Conservation (phyloP, 1,284 basidiomycete species). For the Cutaneotrichosporon arboriforme region DNA sequence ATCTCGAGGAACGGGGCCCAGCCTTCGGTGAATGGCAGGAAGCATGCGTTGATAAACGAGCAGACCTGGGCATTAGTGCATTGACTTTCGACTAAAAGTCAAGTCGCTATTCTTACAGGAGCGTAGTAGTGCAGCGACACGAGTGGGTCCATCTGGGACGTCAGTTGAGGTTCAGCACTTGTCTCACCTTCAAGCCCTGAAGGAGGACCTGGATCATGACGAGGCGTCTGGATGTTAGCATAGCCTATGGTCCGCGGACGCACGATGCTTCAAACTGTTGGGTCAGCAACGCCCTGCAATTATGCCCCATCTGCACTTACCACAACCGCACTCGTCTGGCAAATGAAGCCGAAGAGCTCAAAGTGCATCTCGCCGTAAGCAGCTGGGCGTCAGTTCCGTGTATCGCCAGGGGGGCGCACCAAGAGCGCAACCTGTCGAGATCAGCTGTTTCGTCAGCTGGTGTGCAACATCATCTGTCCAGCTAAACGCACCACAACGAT, state of each 20-base stretch:
- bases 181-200: conserved; percentile 41
- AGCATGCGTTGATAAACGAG: conserved; percentile 74
- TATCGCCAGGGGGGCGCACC: conserved; percentile 52
- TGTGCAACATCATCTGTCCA: background rate
- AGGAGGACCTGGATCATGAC: conserved; percentile 76
- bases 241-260: background rate
- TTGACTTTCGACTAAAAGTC: too few relatives aligned
- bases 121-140: conserved; percentile 95
- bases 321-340: conserved; percentile 68
- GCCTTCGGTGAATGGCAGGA: conserved; percentile 85
- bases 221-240: conserved; percentile 53
- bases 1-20: conserved; percentile 77
- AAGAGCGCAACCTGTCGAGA: conserved; percentile 81
- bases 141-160: conserved; percentile 78
- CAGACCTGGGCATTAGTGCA: conserved; percentile 49
- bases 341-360: conserved; percentile 76
- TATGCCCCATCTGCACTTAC: conserved; percentile 23
- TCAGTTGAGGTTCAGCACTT: too few relatives aligned
- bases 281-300: background rate
- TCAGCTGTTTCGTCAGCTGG: conserved; percentile 62
- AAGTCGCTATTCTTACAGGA: conserved; percentile 58
- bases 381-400: conserved; percentile 18
- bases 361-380: conserved; percentile 77
- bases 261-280: conserved; percentile 42
- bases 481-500: conserved; percentile 60